These are phyloP conservation scores for Alliaria petiolata DNA, from an alignment of 345 rosid genomes.

Conservation along the genomic window DNA sequence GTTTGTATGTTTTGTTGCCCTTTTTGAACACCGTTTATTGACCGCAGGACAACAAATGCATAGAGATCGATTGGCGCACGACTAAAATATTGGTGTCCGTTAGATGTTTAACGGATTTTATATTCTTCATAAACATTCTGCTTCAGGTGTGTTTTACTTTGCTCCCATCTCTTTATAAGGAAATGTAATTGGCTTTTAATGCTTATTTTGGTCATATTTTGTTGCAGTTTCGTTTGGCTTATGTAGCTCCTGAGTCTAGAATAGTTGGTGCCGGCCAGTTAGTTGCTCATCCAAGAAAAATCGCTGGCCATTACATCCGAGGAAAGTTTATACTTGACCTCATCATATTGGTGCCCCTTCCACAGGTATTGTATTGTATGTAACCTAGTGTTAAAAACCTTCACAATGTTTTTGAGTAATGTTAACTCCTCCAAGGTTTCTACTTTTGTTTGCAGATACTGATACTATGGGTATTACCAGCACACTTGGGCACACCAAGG, in stretches of 20 bases:
- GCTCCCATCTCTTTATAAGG: not conserved
- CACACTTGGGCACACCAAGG: constrained; percentile 33
- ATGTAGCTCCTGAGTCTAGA: constrained; percentile 74
- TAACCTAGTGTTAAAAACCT: too few relatives aligned
- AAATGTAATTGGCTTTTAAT: constrained; percentile 44
- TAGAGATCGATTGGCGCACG: constrained; percentile 43
- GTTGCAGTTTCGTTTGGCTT: constrained; percentile 82
- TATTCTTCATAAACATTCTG: constrained; percentile 62
- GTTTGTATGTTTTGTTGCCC: constrained; percentile 28
- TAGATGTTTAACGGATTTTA: constrained; percentile 59
- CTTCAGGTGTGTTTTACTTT: constrained; percentile 73
- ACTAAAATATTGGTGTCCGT: constrained; percentile 43
- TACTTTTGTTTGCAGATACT: constrained; percentile 45
- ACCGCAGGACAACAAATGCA: constrained; percentile 53
- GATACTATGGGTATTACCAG: constrained; percentile 44
- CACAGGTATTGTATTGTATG: constrained; percentile 76
- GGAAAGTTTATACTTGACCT: constrained; percentile 57
- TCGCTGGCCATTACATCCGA: constrained; percentile 53
- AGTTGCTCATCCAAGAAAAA: constrained; percentile 75
- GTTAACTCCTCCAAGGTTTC: not conserved
- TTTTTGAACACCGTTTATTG: constrained; percentile 17
- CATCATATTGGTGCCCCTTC: constrained; percentile 64
- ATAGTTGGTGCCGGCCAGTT: constrained; percentile 87
- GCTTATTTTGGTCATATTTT: constrained; percentile 22
- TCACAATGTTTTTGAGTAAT: too few relatives aligned